Conservation (phyloP, 257 asterid species). For the Galeopsis tetrahit region DNA sequence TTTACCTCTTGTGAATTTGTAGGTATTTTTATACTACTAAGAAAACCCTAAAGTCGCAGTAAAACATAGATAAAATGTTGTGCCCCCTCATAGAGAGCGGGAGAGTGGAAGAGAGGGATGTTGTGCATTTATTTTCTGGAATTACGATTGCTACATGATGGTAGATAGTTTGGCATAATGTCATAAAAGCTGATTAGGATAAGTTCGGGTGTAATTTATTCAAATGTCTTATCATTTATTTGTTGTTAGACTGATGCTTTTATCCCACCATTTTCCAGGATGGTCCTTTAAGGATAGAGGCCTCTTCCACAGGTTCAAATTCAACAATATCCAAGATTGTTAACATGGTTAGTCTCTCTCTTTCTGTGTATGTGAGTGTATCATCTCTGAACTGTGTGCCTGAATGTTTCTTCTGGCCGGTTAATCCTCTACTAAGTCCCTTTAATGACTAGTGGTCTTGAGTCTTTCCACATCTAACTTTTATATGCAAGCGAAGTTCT, state of each 20-base stretch:
- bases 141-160: constrained; percentile 7
- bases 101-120: background rate
- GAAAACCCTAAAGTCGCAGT: constrained; percentile 14
- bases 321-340: constrained; percentile 96
- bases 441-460: background rate
- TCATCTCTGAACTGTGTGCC: background rate
- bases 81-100: background rate
- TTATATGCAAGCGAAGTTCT: constrained; percentile 11
- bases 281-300: constrained; percentile 91
- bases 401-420: background rate
- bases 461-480: background rate
- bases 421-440: constrained; percentile 4
- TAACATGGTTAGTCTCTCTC: constrained; percentile 60
- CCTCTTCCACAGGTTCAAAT: constrained; percentile 89
- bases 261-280: constrained; percentile 59
- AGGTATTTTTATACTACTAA: background rate
- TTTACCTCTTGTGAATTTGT: constrained; percentile 18
- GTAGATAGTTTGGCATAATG: constrained; percentile 26
- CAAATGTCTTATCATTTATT: constrained; percentile 17
- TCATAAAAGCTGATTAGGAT: constrained; percentile 1
- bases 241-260: constrained; percentile 34
- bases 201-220: constrained; percentile 1
- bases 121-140: constrained; percentile 2
- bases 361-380: background rate
- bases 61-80: background rate